These are phyloP conservation scores for Leccinum uliginosum DNA, from an alignment of 768 basidiomycete genomes.

Conservation along the genomic window DNA sequence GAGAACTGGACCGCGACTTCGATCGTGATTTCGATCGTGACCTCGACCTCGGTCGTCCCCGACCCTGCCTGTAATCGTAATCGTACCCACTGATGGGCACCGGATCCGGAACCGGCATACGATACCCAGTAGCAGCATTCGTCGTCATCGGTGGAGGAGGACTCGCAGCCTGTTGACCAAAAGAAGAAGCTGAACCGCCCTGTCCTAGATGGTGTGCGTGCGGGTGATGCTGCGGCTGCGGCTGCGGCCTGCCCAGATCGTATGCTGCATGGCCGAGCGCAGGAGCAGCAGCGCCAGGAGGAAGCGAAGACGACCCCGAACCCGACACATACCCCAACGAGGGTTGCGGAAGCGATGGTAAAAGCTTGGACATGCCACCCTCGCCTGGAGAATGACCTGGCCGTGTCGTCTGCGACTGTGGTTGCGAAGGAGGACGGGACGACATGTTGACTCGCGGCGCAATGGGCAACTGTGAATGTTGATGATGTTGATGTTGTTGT, in stretches of 20 bases:
- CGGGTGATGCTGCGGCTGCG: background rate
- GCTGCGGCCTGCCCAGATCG: background rate
- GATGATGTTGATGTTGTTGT: background rate
- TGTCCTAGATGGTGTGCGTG: background rate
- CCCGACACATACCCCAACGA: background rate
- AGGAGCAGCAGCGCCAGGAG: background rate
- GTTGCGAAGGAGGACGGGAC: slow-evolving; percentile 9
- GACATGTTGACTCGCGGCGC: slow-evolving; percentile 13
- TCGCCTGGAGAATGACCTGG: background rate
- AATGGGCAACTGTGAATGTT: background rate
- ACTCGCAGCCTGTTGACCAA: background rate
- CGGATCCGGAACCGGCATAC: too few relatives aligned
- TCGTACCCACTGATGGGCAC: background rate
- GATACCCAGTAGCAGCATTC: background rate
- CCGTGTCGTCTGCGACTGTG: background rate
- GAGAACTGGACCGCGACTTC: background rate
- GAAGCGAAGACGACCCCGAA: background rate
- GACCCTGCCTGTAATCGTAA: background rate
- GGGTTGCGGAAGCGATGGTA: background rate
- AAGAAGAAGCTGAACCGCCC: background rate
- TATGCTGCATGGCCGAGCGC: background rate
- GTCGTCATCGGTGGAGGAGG: background rate
- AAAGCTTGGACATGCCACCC: background rate
- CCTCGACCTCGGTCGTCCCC: background rate
- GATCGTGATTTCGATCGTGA: background rate